A percentile compares a stretch with the other conserved stretches of the same genome.
phyloP scores from a whole-genome alignment of 108 stramenopile genomes.

The Thalassiosira profunda region DNA sequence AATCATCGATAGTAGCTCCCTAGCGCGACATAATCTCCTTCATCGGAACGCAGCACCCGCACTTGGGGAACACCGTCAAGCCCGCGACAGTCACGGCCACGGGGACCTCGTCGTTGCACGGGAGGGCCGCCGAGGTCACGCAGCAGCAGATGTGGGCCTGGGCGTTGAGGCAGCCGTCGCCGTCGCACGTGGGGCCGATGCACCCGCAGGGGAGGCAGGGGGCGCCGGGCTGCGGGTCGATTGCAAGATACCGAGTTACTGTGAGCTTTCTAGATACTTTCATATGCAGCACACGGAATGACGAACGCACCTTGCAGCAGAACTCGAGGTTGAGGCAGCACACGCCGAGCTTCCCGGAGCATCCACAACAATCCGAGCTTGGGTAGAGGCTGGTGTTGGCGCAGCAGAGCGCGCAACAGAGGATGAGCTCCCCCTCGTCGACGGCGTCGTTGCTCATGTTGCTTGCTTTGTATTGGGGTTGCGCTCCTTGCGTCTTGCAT shows the following conservation, averaged over 20 bases:
- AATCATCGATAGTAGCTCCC: too few species aligned
- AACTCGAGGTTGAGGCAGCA: slow-evolving; percentile 64
- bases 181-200: slow-evolving; percentile 52
- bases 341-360: slow-evolving; percentile 68
- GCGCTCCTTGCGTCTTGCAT: background rate
- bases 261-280: background rate
- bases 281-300: background rate
- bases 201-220: slow-evolving; percentile 59
- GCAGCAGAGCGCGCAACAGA: slow-evolving; percentile 82
- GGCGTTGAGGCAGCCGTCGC: slow-evolving; percentile 57
- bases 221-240: too few species aligned
- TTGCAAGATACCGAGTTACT: background rate
- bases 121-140: slow-evolving; percentile 66
- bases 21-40: slow-evolving; percentile 49
- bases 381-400: slow-evolving; percentile 49
- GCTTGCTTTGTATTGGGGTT: background rate
- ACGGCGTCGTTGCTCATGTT: slow-evolving; percentile 63
- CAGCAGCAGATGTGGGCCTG: slow-evolving; percentile 73
- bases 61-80: slow-evolving; percentile 64
- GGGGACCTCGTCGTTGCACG: slow-evolving; percentile 84
- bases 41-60: slow-evolving; percentile 55
- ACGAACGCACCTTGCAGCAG: slow-evolving; percentile 73
- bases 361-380: slow-evolving; percentile 52
- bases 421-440: slow-evolving; percentile 67
- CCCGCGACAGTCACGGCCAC: slow-evolving; percentile 58